Conservation (phyloP, 306 rosid species). For the Fagus crenata region DNA sequence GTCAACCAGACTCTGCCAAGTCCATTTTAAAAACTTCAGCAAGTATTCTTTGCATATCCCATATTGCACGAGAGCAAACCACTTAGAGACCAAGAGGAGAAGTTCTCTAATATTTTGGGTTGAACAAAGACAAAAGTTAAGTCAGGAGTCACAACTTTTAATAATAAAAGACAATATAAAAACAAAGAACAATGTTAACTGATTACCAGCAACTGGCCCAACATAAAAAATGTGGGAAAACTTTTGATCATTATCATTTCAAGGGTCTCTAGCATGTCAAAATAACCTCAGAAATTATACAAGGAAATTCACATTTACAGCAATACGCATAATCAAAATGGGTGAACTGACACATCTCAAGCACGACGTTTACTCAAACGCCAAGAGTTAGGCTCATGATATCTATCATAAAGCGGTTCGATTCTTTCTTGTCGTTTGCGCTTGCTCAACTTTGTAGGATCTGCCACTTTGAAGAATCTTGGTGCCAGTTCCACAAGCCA, state of each 20-base stretch:
- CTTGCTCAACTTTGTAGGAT: neutral
- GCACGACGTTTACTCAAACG: conserved; percentile 81
- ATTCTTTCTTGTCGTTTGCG: too few species aligned
- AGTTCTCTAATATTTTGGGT: neutral
- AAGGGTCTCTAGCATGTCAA: neutral
- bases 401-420: conserved; percentile 53
- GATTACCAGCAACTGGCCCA: neutral
- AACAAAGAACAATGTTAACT: neutral
- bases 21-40: neutral
- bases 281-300: neutral
- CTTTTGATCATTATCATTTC: neutral
- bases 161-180: neutral
- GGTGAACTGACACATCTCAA: conserved; percentile 36
- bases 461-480: conserved; percentile 74
- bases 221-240: neutral
- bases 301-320: conserved; percentile 13
- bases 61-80: neutral
- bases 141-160: neutral
- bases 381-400: conserved; percentile 94
- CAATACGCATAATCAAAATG: conserved; percentile 4
- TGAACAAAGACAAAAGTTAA: neutral
- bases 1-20: neutral
- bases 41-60: neutral
- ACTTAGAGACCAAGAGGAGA: neutral
- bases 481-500: conserved; percentile 92